Evolutionary conservation across 2,329 filamentous ascomycete genomes (phyloP).

Genomic region (Scedosporium dehoogii): DNA sequence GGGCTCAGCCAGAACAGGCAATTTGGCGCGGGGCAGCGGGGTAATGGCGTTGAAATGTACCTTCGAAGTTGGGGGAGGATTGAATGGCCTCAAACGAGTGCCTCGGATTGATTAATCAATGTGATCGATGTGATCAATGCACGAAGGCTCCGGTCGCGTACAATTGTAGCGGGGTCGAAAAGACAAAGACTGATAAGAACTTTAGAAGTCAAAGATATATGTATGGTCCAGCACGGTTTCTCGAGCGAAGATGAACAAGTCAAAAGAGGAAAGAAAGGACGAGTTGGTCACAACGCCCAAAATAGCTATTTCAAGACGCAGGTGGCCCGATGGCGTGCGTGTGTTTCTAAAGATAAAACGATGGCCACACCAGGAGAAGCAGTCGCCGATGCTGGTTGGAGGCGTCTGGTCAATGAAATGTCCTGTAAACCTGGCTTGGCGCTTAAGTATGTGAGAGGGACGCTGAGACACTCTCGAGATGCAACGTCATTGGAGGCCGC

Average conservation of each 20-base stretch:
- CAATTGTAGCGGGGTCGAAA: too few species aligned
- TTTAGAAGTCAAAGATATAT: neutral
- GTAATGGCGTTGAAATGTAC: neutral
- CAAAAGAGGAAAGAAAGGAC: neutral
- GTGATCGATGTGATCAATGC: too few species aligned
- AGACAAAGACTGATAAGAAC: too few species aligned
- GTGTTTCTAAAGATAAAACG: neutral
- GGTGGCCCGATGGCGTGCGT: neutral
- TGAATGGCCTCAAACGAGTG: too few species aligned
- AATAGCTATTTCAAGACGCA: neutral
- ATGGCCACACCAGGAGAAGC: too few species aligned
- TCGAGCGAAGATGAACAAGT: neutral
- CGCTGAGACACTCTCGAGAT: neutral
- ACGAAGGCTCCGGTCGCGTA: too few species aligned
- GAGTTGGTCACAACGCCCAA: neutral
- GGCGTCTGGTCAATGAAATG: neutral
- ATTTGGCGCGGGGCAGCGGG: neutral
- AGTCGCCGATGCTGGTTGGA: too few species aligned
- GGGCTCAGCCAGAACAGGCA: neutral
- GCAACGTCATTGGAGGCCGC: conserved; percentile 7
- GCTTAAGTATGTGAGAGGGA: neutral
- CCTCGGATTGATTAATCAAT: too few species aligned
- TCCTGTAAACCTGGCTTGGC: neutral
- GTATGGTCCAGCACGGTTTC: too few species aligned
- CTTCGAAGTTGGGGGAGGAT: too few species aligned